phyloP scores from a whole-genome alignment of 768 basidiomycete species.

The Zangia roseola region DNA sequence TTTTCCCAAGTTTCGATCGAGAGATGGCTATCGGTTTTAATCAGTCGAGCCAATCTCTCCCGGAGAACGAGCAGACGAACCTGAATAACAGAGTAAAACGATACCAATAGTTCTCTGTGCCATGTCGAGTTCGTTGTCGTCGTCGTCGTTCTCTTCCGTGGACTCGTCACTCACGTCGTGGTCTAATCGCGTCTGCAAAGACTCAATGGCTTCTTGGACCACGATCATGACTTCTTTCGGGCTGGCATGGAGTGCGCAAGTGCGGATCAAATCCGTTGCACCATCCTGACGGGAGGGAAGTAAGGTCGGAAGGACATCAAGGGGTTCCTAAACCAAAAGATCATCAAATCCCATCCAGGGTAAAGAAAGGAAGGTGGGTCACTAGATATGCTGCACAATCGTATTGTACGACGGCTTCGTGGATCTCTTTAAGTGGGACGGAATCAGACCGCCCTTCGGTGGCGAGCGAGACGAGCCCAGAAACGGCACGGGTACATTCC shows the following conservation, averaged over 20 bases:
- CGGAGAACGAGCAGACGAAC: slow-evolving; percentile 5
- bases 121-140: slow-evolving; percentile 9
- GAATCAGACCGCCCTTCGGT: not conserved
- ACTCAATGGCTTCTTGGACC: slow-evolving; percentile 39
- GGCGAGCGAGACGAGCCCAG: slow-evolving; percentile 22
- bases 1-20: slow-evolving; percentile 24
- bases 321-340: slow-evolving; percentile 35
- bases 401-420: slow-evolving; percentile 14
- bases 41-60: not conserved
- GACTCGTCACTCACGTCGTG: slow-evolving; percentile 2
- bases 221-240: slow-evolving; percentile 45
- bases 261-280: slow-evolving; percentile 32
- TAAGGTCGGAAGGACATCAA: slow-evolving; percentile 37
- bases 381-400: slow-evolving; percentile 20
- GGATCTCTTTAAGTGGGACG: slow-evolving; percentile 18
- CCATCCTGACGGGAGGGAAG: slow-evolving; percentile 31
- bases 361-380: not conserved
- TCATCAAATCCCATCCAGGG: not conserved
- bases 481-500: slow-evolving; percentile 18
- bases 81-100: slow-evolving; percentile 21
- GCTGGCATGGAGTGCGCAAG: slow-evolving; percentile 31
- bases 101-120: slow-evolving; percentile 18
- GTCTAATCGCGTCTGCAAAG: slow-evolving; percentile 18
- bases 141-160: slow-evolving; percentile 8
- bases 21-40: slow-evolving; percentile 22